These are phyloP conservation scores for Candida yuanshanica DNA, from an alignment of 805 yeast species.

Conservation along the genomic window DNA sequence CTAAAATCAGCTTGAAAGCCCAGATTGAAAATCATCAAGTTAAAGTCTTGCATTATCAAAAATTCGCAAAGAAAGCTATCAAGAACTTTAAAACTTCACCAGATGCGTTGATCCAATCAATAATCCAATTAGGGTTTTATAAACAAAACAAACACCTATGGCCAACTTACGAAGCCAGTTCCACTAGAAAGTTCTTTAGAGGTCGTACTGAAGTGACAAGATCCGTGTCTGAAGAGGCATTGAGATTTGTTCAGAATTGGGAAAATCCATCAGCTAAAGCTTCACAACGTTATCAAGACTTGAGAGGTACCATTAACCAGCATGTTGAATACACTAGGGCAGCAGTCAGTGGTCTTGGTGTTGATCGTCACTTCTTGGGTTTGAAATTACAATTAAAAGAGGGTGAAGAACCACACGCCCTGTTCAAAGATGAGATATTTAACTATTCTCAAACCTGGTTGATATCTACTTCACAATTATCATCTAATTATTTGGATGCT, in stretches of 20 bases:
- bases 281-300: conserved; percentile 57
- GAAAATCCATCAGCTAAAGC: conserved; percentile 40
- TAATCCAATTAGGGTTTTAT: conserved; percentile 86
- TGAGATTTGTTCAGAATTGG: conserved; percentile 71
- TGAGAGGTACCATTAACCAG: conserved; percentile 64
- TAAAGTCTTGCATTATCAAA: conserved; percentile 72
- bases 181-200: conserved; percentile 80
- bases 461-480: conserved; percentile 82
- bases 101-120: conserved; percentile 87
- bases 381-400: conserved; percentile 62
- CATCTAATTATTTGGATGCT: conserved; percentile 79
- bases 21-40: conserved; percentile 61
- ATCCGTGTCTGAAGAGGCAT: conserved; percentile 68
- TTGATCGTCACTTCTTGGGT: conserved; percentile 92
- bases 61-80: conserved; percentile 81
- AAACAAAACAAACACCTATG: conserved; percentile 72
- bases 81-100: conserved; percentile 85
- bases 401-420: conserved; percentile 52
- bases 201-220: conserved; percentile 97
- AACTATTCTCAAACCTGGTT: conserved; percentile 80
- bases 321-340: conserved; percentile 69
- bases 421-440: conserved; percentile 73
- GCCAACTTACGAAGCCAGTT: conserved; percentile 95
- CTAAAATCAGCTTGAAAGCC: conserved; percentile 49
- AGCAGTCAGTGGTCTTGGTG: conserved; percentile 84